Evolutionary conservation across 805 yeast species (phyloP).

Genomic region (Schwanniomyces sp.): DNA sequence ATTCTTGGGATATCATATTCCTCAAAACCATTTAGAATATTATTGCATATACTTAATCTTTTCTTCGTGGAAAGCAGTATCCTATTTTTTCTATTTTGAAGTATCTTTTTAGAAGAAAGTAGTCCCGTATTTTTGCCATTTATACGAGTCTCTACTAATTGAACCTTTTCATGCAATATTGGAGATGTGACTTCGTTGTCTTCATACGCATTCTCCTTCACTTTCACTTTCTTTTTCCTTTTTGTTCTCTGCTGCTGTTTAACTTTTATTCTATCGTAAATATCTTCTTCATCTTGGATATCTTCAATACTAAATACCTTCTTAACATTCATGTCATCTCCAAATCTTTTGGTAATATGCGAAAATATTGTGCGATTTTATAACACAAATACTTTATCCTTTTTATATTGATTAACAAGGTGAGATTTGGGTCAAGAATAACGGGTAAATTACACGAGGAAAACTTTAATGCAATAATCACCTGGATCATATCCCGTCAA

Average conservation of each 20-base stretch:
- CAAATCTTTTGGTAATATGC: too few species aligned
- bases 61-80: not conserved
- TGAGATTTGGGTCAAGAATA: too few species aligned
- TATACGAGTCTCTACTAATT: conserved; percentile 6
- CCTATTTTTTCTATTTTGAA: not conserved
- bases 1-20: not conserved
- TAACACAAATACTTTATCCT: too few species aligned
- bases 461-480: too few species aligned
- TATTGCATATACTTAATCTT: not conserved
- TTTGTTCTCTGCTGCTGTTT: conserved; percentile 5
- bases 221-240: conserved; percentile 1
- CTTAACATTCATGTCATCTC: not conserved
- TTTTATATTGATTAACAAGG: too few species aligned
- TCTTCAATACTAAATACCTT: not conserved
- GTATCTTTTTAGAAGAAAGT: not conserved
- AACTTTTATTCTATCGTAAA: conserved; percentile 11
- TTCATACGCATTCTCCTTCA: not conserved
- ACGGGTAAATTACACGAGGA: too few species aligned
- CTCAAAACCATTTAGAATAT: conserved; percentile 3
- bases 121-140: not conserved
- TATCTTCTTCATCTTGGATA: conserved; percentile 14
- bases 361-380: too few species aligned
- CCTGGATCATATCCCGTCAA: too few species aligned
- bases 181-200: not conserved
- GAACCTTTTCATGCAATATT: conserved; percentile 5